Conservation (phyloP, 2,329 filamentous ascomycete species). For the Xylaria sp. region DNA sequence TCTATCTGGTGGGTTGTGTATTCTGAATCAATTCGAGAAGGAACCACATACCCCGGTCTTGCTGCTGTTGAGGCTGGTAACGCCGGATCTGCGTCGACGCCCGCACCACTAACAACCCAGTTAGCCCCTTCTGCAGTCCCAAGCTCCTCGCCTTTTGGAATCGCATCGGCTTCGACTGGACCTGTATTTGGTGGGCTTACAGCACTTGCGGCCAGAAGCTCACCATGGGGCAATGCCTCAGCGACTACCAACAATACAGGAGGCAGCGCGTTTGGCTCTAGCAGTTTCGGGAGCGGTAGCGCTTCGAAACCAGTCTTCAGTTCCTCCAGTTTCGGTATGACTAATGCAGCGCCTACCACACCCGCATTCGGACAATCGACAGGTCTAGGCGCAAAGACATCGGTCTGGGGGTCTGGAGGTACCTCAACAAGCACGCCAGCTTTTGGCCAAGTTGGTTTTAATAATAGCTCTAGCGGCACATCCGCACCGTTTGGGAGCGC, state of each 20-base stretch:
- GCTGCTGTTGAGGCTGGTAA: constrained; percentile 57
- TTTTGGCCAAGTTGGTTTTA: constrained; percentile 67
- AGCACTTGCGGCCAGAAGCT: constrained; percentile 62
- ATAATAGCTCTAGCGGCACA: constrained; percentile 46
- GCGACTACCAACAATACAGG: constrained; percentile 44
- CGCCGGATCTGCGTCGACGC: constrained; percentile 47
- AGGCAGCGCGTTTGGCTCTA: constrained; percentile 56
- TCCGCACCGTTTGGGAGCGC: constrained; percentile 39
- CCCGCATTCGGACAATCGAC: constrained; percentile 65
- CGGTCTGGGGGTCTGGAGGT: constrained; percentile 63
- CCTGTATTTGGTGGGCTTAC: constrained; percentile 62
- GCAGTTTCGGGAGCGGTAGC: constrained; percentile 54
- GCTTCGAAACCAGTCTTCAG: constrained; percentile 59
- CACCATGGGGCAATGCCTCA: constrained; percentile 60
- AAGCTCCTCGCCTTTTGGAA: constrained; percentile 56
- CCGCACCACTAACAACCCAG: constrained; percentile 50
- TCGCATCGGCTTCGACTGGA: constrained; percentile 50
- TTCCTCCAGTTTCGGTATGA: constrained; percentile 51
- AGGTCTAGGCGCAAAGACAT: constrained; percentile 59
- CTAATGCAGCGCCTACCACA: constrained; percentile 35
- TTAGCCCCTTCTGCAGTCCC: constrained; percentile 41
- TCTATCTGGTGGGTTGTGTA: constrained; percentile 94
- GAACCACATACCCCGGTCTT: constrained; percentile 78
- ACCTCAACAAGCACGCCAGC: constrained; percentile 54
- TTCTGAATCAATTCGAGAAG: constrained; percentile 81